Evolutionary conservation across 495 filamentous ascomycete species (phyloP).

Genomic region (Xeromyces bisporus): DNA sequence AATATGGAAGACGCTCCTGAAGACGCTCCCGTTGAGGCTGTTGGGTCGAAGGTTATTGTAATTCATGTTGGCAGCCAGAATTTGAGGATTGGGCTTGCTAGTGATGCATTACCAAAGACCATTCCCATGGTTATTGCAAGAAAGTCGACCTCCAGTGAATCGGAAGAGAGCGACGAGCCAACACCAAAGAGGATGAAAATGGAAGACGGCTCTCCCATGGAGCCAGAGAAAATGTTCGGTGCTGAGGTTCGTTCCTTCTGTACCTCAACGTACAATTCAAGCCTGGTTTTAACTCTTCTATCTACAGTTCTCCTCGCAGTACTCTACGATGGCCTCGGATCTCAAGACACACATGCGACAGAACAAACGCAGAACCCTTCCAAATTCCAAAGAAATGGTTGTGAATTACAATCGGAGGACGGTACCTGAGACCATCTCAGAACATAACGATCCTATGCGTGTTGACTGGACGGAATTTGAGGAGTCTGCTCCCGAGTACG

Average conservation of each 20-base stretch:
- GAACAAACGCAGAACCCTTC: conserved; percentile 82
- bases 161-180: conserved; percentile 69
- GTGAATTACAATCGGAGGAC: conserved; percentile 79
- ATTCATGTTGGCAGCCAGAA: conserved; percentile 99
- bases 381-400: conserved; percentile 88
- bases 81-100: conserved; percentile 76
- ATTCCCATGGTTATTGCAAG: conserved; percentile 85
- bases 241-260: conserved; percentile 45
- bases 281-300: not conserved
- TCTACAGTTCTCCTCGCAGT: conserved; percentile 52
- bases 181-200: conserved; percentile 73
- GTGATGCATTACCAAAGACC: conserved; percentile 84
- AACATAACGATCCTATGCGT: conserved; percentile 83
- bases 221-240: conserved; percentile 68
- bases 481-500: conserved; percentile 46
- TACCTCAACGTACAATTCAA: conserved; percentile 7
- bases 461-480: conserved; percentile 93
- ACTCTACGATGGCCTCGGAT: conserved; percentile 63
- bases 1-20: conserved; percentile 43
- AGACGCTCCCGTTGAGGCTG: conserved; percentile 38
- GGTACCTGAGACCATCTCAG: conserved; percentile 65
- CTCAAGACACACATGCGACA: conserved; percentile 77
- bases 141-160: conserved; percentile 56
- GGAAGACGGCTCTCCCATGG: conserved; percentile 37
- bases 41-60: conserved; percentile 82